Evolutionary conservation across 441 rosid species (phyloP), one percentile per base, ranked within the genome.

Genomic region (Capsella rubella): DNA sequence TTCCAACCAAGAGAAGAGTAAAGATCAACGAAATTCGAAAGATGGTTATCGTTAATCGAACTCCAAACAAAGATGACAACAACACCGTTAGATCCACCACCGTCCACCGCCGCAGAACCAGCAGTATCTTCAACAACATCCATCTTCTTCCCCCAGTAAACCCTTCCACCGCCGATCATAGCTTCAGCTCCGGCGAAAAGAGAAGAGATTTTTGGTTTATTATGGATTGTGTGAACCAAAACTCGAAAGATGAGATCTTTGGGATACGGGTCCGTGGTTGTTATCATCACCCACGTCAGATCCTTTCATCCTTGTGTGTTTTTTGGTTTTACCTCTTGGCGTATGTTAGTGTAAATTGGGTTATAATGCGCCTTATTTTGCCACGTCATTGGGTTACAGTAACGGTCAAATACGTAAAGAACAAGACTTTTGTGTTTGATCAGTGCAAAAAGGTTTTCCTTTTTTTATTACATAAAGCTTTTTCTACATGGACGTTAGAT

Each of bases 1-100:
- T 84, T 82, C 98, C 97, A 93, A 2, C 90, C 87, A 14, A 93
- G 90, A 66, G 98, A 90, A 28, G 92, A 83, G 72, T 89, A 91
- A 71, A 93, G 81, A 79, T 91, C 89, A 31, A 86, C 82, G 75
- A 71, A 86, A 70, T 72, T 82, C 11, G 67, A 42, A 56, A 90
- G 74, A 27, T 81, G 86, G 37, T 62, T 66, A 15, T 84, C 84
- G 45, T 61, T 76, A 71, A 88, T 73, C 31, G 95, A 90, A 47
- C 84, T 78, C 97, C 98, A 93, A 16, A 80, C 81, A 76, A 89
- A 93, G 18, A 93, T 63, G 77, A 86, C 97, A 47, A 80, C 97
- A 29, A 88, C 85, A 47, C 98, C 96, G 49, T 83, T 87, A 45
- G 78, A 81, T 61, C 75, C 82, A 25, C 75, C 76, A 31, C 75